Evolutionary conservation across 768 basidiomycete genomes (phyloP), one percentile per base, ranked within the genome.

Genomic region (Cystobasidium onofrii): DNA sequence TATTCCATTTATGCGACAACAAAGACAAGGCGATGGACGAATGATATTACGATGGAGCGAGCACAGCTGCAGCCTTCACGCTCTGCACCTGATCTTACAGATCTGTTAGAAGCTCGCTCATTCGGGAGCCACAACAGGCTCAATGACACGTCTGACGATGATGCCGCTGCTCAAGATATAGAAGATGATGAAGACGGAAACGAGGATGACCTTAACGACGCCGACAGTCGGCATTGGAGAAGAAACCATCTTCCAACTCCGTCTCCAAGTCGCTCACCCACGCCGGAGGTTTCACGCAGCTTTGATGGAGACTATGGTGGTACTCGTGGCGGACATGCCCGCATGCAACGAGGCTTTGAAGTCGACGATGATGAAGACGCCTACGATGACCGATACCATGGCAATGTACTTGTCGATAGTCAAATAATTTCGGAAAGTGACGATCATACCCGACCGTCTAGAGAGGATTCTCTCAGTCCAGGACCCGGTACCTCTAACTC

Each of bases 71-170:
- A 67, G 50, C 44, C 65, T 9, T 67, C 65, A 17, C 44, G 29
- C 10, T 67, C 65, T 46, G 65, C 65, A 27, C 65, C 65, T 29
- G 65, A 67, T 29, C 65, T 67, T 13, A 54, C 65, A 29, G 65
- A 67, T 17, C 50, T 67, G n/a, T n/a, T 67, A 18, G 65, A 67
- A 33, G 65, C 65, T 3, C 33, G 63, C 17, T 61, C 34, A 29
- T 10, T 39, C 31, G 57, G 29, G 7, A 27, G 17, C 3, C 13
- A 15, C 29, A 31, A 20, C n/a, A 55, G 29, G 23, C 54, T 23
- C 54, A 18, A 20, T 31, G n/a, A 10, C 17, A 31, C 31, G 7
- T 61, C 57, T 61, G 57, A 61, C 57, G 57, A 61, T 61, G 57
- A 61, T 39, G 57, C 57, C 4, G 57, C 29, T 36, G 63, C 15